phyloP scores from a whole-genome alignment of 1,284 basidiomycete species.

The Dichomitus squalens region DNA sequence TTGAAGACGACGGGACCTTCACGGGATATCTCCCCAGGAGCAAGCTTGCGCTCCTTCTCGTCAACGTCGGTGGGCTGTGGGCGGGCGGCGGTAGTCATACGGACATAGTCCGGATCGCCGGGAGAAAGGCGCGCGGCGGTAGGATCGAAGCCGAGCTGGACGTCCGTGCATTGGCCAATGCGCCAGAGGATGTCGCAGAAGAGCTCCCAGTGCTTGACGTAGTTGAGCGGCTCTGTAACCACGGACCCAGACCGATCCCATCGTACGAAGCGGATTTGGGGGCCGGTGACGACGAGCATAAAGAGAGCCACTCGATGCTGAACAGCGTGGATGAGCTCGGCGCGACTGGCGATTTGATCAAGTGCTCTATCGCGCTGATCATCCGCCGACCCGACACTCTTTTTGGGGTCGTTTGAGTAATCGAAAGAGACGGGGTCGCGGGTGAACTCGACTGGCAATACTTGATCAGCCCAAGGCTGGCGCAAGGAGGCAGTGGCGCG shows the following conservation, averaged over 20 bases:
- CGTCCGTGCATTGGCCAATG: background rate
- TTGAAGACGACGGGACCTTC: background rate
- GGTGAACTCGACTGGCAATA: no score
- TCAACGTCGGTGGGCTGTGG: background rate
- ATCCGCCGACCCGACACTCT: no score
- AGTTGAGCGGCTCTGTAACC: background rate
- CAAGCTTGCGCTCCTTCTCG: background rate
- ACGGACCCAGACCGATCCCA: conserved; percentile 1
- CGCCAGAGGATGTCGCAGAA: conserved; percentile 19
- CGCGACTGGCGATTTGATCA: no score
- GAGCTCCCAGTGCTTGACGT: conserved; percentile 3
- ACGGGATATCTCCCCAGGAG: background rate
- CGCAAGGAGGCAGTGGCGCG: no score
- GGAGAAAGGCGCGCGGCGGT: conserved; percentile 2
- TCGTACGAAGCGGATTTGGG: background rate
- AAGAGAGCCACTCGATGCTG: background rate
- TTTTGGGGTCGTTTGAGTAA: no score
- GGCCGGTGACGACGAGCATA: background rate
- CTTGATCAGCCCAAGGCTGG: no score
- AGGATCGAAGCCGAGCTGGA: conserved; percentile 13
- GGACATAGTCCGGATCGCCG: background rate
- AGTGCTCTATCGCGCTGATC: no score
- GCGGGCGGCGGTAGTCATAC: conserved; percentile 7
- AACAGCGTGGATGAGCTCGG: no score
- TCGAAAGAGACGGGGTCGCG: no score